A percentile compares a stretch with the other conserved stretches of the same genome.
Conservation (phyloP, 352 stramenopile genomes). For the Aphanomyces stellatus region DNA sequence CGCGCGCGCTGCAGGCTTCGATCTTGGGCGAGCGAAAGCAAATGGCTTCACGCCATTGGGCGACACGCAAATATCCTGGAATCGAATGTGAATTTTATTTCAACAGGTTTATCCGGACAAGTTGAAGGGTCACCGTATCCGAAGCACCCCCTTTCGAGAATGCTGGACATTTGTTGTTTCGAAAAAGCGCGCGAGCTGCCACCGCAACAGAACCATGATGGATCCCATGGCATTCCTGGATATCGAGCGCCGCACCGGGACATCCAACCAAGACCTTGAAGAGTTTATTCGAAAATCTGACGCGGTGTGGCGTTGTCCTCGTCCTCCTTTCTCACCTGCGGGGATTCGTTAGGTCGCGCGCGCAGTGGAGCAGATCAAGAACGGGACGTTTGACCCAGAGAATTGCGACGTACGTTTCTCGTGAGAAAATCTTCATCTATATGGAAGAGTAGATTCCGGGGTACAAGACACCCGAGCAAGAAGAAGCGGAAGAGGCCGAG, state of each 20-base stretch:
- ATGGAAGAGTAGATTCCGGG: conserved; percentile 62
- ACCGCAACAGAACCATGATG: not conserved
- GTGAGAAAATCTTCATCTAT: too few relatives aligned
- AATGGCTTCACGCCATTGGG: not conserved
- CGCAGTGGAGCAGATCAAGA: conserved; percentile 74
- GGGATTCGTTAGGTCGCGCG: conserved; percentile 54
- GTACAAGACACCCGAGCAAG: conserved; percentile 67
- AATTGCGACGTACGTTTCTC: conserved; percentile 44
- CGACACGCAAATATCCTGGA: not conserved
- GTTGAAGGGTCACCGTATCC: not conserved
- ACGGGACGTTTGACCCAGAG: conserved; percentile 62
- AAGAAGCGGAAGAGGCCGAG: conserved; percentile 41
- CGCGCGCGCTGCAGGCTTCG: not conserved
- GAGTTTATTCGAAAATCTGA: conserved; percentile 65
- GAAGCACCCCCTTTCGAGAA: too few relatives aligned
- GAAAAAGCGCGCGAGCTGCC: not conserved
- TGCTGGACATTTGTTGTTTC: too few relatives aligned
- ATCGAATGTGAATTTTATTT: not conserved
- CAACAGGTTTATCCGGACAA: not conserved
- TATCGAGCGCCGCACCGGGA: conserved; percentile 57
- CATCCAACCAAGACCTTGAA: conserved; percentile 57
- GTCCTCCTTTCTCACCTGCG: too few relatives aligned
- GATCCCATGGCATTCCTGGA: conserved; percentile 32
- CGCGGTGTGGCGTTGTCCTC: conserved; percentile 28
- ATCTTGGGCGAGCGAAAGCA: not conserved